Evolutionary conservation across 805 yeast species (phyloP), one percentile per base, ranked within the genome.

Genomic region (Ascoidea asiatica): DNA sequence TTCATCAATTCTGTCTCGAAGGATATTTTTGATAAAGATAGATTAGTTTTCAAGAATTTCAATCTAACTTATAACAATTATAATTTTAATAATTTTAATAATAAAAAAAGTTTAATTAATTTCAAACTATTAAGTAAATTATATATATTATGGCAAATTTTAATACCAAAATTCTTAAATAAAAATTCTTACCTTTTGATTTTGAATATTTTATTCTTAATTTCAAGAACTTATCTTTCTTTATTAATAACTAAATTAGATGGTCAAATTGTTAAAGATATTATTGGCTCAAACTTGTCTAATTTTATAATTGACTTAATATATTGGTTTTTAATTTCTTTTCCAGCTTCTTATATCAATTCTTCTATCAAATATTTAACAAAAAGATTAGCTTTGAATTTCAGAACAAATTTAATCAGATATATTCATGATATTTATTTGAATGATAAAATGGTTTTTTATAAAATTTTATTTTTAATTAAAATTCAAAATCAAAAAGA

Each of bases 321-420:
- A 7, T 82, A 83, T 60, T 89, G 97, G 97, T 75, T 89, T 47
- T 62, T 84, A 48, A 79, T 89, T 56, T 96, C 96, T 1, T 77
- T 89, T 49, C 97, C 97, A 2, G 95, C 96, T 0, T 79, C 92
- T 2, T 89, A 86, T 60, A 83, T 95, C 29, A 89, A 89, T 61
- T 82, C 95, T 41, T 88, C 90, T 46, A 89, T 89, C 57, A 84
- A 82, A 57, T 85, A 74, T 55, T 64, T 89, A 52, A 84, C 88
- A 44, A 75, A 80, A 55, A 72, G 85, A 53, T 65, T 89, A 47
- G 77, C 95, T 11, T 69, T 87, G 44, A 85, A 84, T 54, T 89
- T 89, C 66, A 76, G 97, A 67, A 81, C 92, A 1, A 80, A 80
- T 51, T 67, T 89, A 53, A 77, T 81, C 36, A 74, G 96, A 52